Base-by-base conservation (phyloP, 768 basidiomycete species). In the Coprinopsis sp. region DNA sequence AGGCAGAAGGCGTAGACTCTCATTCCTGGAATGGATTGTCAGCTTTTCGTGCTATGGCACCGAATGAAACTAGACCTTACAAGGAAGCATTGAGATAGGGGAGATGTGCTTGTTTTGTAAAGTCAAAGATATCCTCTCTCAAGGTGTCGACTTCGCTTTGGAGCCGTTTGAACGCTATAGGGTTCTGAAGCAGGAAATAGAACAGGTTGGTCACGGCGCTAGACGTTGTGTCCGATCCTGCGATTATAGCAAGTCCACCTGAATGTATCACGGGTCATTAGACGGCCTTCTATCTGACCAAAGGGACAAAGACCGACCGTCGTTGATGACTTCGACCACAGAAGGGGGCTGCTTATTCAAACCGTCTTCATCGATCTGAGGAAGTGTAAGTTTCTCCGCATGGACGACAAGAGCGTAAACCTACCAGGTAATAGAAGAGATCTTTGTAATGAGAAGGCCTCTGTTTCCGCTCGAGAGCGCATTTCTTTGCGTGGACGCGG, bases 1-100 rank as follows among this genome's bases (percentile, higher is more conserved):
- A 1, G 71, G 71, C 33, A 63, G 56, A 7, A 72, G 52, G 6
- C 70, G 66, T 11, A 71, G 57, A 8, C 64, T 55, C 49, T 72
- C 70, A 36, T 66, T 69, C 37, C 69, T 72, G 47, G 48, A 22
- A 36, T 25, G 13, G 22, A 19, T 42, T 2, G 10, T 16, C 6
- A 37, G 22, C 21, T 11, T 16, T n/a, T 4, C 21, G 21, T 41
- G 19, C 29, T 22, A 29, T 16, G 10, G 43, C 11, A 14, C 10
- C 11, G 16, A 41, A 28, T 19, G 12, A 22, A 40, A 22, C 42
- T 22, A 10, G 25, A 11, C 61, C 66, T 24, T 46, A 70, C 69
- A 70, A 61, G 19, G 63, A 60, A 13, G 63, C 67, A 37, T 69
- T 68, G 33, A 68, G 41, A 29, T 65, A 63, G 28, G 51, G 54